Evolutionary conservation across 768 basidiomycete genomes (phyloP).

Genomic region (Clathrus columnatus): DNA sequence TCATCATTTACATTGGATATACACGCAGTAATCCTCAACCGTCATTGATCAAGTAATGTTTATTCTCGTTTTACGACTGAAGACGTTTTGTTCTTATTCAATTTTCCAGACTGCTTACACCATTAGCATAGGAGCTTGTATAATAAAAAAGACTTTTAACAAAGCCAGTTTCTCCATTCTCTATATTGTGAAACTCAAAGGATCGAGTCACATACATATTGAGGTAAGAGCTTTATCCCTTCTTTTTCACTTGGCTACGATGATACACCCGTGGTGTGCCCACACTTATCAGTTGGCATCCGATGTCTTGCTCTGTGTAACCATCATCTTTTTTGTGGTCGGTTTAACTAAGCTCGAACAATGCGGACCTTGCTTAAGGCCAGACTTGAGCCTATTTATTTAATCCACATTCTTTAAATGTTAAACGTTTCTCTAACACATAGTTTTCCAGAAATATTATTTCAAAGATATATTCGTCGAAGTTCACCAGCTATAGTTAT

Average conservation of each 20-base stretch:
- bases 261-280: slow-evolving; percentile 12
- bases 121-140: slow-evolving; percentile 57
- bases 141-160: background rate
- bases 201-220: too few relatives aligned
- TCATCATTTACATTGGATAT: slow-evolving; percentile 94
- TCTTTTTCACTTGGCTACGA: slow-evolving; percentile 23
- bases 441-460: background rate
- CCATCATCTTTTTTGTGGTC: slow-evolving; percentile 31
- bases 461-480: slow-evolving; percentile 65
- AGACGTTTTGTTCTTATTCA: background rate
- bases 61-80: background rate
- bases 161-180: too few relatives aligned
- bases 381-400: slow-evolving; percentile 64
- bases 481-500: slow-evolving; percentile 72
- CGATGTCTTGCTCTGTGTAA: slow-evolving; percentile 31
- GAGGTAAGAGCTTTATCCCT: slow-evolving; percentile 45
- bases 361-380: slow-evolving; percentile 69
- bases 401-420: slow-evolving; percentile 5
- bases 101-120: slow-evolving; percentile 73
- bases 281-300: slow-evolving; percentile 3
- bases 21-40: slow-evolving; percentile 89
- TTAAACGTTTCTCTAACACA: background rate
- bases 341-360: slow-evolving; percentile 39
- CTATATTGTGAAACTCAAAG: too few relatives aligned
- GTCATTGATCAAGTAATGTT: slow-evolving; percentile 87